Percentiles rank a stretch among this genome's conserved stretches.
Conservation (phyloP, 2,329 filamentous ascomycete species). For the Scytalidium lignicola region DNA sequence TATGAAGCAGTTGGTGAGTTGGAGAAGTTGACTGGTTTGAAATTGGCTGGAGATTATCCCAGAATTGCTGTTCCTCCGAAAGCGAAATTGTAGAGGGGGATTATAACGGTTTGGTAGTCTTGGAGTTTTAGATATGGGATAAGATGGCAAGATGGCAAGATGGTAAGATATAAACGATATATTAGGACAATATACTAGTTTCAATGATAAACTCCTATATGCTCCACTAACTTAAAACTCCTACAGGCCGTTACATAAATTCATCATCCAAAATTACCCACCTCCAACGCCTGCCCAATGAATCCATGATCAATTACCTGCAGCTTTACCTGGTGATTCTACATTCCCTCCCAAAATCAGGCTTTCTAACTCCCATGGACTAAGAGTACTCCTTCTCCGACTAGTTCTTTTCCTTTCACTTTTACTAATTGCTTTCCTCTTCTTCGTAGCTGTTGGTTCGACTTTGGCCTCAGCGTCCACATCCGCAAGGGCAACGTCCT, state of each 20-base stretch:
- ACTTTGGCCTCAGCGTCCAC: neutral
- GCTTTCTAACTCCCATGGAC: slow-evolving; percentile 67
- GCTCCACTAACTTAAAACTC: neutral
- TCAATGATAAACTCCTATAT: neutral
- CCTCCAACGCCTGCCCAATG: neutral
- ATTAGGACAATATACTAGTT: no score
- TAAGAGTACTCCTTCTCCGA: slow-evolving; percentile 68
- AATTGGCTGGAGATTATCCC: slow-evolving; percentile 35
- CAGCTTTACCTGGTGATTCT: neutral
- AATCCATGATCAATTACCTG: neutral
- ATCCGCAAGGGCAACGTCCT: neutral
- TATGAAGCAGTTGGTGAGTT: slow-evolving; percentile 78
- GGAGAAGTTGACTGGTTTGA: slow-evolving; percentile 68
- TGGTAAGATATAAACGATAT: no score
- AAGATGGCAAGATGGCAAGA: neutral
- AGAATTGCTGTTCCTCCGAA: slow-evolving; percentile 16
- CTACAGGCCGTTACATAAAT: neutral
- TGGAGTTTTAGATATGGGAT: neutral
- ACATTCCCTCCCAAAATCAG: slow-evolving; percentile 43
- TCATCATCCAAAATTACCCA: neutral
- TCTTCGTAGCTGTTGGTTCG: slow-evolving; percentile 14
- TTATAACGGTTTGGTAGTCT: neutral
- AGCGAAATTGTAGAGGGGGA: slow-evolving; percentile 1
- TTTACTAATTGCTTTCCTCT: slow-evolving; percentile 36
- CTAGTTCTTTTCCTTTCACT: slow-evolving; percentile 41